A percentile compares a stretch with the other conserved stretches of the same genome.
Evolutionary conservation across 2,329 filamentous ascomycete species (phyloP).

Genomic region (Curvularia sp.): DNA sequence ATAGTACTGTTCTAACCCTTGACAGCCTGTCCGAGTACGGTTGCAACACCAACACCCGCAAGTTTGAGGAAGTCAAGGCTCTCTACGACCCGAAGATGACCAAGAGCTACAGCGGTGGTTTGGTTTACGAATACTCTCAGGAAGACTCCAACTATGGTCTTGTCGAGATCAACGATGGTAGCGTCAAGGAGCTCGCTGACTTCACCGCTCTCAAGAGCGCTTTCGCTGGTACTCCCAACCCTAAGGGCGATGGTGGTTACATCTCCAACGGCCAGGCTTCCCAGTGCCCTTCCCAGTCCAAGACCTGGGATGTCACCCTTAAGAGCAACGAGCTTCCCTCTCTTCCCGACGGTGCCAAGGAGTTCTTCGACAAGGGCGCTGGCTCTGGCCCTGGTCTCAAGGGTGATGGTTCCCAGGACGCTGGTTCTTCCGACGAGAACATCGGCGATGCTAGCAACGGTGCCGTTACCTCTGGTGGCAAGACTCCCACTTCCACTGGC

Average conservation of each 20-base stretch:
- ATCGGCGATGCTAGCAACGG: slow-evolving; percentile 60
- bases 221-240: slow-evolving; percentile 58
- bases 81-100: slow-evolving; percentile 88
- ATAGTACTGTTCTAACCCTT: slow-evolving; percentile 19
- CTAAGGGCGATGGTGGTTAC: slow-evolving; percentile 65
- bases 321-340: slow-evolving; percentile 60
- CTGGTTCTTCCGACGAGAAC: slow-evolving; percentile 56
- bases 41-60: slow-evolving; percentile 80
- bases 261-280: slow-evolving; percentile 61
- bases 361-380: slow-evolving; percentile 65
- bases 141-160: slow-evolving; percentile 74
- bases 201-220: slow-evolving; percentile 65
- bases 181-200: slow-evolving; percentile 66
- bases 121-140: slow-evolving; percentile 93
- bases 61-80: slow-evolving; percentile 79
- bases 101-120: slow-evolving; percentile 87
- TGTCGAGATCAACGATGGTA: slow-evolving; percentile 66
- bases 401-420: slow-evolving; percentile 63
- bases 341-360: slow-evolving; percentile 62
- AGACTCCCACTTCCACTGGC: slow-evolving; percentile 22
- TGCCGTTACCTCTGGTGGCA: slow-evolving; percentile 50
- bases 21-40: slow-evolving; percentile 85
- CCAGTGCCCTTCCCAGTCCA: slow-evolving; percentile 61
- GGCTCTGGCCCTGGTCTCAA: slow-evolving; percentile 63
- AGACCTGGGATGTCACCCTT: slow-evolving; percentile 63